Percentiles rank a stretch among this genome's conserved stretches.
These are phyloP conservation scores for Rickenella mellea DNA, from an alignment of 768 basidiomycete genomes.

Conservation along the genomic window DNA sequence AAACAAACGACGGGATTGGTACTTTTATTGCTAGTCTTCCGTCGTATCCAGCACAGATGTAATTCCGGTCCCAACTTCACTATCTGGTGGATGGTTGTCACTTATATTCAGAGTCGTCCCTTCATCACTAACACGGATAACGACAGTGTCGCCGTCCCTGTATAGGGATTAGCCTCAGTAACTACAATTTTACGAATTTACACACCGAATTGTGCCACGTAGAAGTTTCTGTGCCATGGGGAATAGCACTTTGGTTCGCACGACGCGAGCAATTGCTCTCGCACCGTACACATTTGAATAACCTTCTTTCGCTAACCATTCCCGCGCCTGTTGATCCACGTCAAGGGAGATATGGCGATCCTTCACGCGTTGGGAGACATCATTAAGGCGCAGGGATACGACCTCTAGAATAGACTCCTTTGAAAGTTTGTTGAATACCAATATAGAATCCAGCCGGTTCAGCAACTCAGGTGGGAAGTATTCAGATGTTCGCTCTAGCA, in stretches of 20 bases:
- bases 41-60: no score
- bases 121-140: conserved; percentile 21
- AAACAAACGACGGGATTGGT: no score
- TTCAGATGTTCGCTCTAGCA: conserved; percentile 64
- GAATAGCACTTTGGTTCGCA: conserved; percentile 73
- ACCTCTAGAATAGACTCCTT: conserved; percentile 65
- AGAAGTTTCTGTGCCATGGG: conserved; percentile 75
- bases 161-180: background rate
- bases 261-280: conserved; percentile 78
- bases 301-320: conserved; percentile 67
- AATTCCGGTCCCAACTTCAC: background rate
- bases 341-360: conserved; percentile 62
- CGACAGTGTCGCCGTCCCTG: conserved; percentile 39
- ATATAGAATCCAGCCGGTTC: conserved; percentile 79
- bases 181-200: background rate
- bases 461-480: conserved; percentile 88
- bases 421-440: conserved; percentile 88
- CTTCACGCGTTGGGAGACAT: conserved; percentile 59
- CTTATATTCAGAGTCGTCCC: conserved; percentile 24
- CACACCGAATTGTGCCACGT: conserved; percentile 66
- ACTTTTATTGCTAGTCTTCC: no score
- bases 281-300: conserved; percentile 86
- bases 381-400: conserved; percentile 64
- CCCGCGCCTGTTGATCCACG: conserved; percentile 48
- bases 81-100: conserved; percentile 27